These are phyloP conservation scores for Ascochyta clinopodiicola DNA, from an alignment of 2,329 filamentous ascomycete species.

Conservation along the genomic window DNA sequence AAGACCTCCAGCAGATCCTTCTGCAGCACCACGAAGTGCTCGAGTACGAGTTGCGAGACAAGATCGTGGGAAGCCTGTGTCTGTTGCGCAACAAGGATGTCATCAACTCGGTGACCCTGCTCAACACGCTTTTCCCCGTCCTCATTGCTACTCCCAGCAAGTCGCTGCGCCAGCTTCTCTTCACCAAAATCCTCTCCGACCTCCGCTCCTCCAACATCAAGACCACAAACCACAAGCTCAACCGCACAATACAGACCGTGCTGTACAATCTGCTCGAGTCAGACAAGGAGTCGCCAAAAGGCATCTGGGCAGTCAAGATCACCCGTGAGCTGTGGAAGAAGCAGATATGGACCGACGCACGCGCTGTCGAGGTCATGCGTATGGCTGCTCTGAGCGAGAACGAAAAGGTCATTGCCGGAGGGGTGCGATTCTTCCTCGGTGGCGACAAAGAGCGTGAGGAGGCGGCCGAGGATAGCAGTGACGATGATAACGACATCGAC, in stretches of 20 bases:
- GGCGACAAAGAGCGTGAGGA: slow-evolving; percentile 97
- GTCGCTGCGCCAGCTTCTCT: slow-evolving; percentile 79
- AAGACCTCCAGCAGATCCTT: slow-evolving; percentile 81
- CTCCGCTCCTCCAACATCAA: slow-evolving; percentile 87
- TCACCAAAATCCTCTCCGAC: slow-evolving; percentile 91
- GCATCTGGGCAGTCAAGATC: slow-evolving; percentile 94
- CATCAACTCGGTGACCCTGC: slow-evolving; percentile 78
- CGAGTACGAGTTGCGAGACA: slow-evolving; percentile 86
- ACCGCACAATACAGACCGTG: slow-evolving; percentile 90
- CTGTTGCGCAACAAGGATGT: slow-evolving; percentile 89
- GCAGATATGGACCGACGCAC: slow-evolving; percentile 93
- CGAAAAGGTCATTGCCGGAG: slow-evolving; percentile 87
- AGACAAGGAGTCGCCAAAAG: slow-evolving; percentile 83
- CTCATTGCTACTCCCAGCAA: slow-evolving; percentile 93
- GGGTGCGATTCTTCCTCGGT: slow-evolving; percentile 92
- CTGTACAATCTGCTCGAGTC: slow-evolving; percentile 90
- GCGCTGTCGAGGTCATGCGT: slow-evolving; percentile 98
- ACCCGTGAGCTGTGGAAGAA: slow-evolving; percentile 96
- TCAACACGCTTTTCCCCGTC: slow-evolving; percentile 94
- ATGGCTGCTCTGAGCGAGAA: slow-evolving; percentile 88
- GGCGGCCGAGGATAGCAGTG: slow-evolving; percentile 79
- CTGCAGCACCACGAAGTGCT: slow-evolving; percentile 81
- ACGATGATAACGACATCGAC: slow-evolving; percentile 75
- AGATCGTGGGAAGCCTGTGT: slow-evolving; percentile 89
- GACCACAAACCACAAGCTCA: slow-evolving; percentile 87